phyloP scores from a whole-genome alignment of 2,329 filamentous ascomycete species.

The Aschersonia sp. region DNA sequence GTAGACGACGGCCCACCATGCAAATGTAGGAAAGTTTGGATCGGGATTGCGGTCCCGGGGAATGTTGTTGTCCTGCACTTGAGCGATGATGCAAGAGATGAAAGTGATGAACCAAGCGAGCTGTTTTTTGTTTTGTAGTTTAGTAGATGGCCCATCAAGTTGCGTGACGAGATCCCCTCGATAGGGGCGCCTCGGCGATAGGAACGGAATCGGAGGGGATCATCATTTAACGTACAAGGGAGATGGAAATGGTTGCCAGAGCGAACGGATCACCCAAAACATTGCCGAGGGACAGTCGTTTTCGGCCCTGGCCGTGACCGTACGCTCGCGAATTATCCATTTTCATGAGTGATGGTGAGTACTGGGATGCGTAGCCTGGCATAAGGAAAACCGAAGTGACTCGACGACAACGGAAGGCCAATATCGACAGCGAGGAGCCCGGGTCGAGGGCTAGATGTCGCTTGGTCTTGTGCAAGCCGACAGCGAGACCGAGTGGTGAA shows the following conservation, averaged over 20 bases:
- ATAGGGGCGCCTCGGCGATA: too few species aligned
- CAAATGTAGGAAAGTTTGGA: slow-evolving; percentile 60
- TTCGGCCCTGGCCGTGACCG: slow-evolving; percentile 43
- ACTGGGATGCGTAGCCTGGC: slow-evolving; percentile 59
- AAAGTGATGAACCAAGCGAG: slow-evolving; percentile 93
- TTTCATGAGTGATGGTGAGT: slow-evolving; percentile 64
- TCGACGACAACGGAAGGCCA: background rate
- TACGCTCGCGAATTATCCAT: slow-evolving; percentile 58
- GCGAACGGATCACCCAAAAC: slow-evolving; percentile 95
- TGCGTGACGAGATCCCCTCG: too few species aligned
- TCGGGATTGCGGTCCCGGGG: slow-evolving; percentile 7
- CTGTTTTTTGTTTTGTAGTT: slow-evolving; percentile 26
- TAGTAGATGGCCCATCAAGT: too few species aligned
- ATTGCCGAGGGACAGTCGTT: slow-evolving; percentile 54
- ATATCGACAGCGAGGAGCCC: background rate
- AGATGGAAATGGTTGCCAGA: slow-evolving; percentile 84
- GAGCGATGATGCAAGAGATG: slow-evolving; percentile 66
- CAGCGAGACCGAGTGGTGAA: too few species aligned
- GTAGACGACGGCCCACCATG: slow-evolving; percentile 85
- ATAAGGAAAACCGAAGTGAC: slow-evolving; percentile 32
- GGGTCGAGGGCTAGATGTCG: too few species aligned
- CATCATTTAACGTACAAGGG: slow-evolving; percentile 49
- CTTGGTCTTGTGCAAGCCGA: too few species aligned
- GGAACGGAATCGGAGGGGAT: too few species aligned
- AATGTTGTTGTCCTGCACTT: slow-evolving; percentile 27